Base-by-base conservation (phyloP, 2,329 filamentous ascomycete species). In the Orbilia javanica region DNA sequence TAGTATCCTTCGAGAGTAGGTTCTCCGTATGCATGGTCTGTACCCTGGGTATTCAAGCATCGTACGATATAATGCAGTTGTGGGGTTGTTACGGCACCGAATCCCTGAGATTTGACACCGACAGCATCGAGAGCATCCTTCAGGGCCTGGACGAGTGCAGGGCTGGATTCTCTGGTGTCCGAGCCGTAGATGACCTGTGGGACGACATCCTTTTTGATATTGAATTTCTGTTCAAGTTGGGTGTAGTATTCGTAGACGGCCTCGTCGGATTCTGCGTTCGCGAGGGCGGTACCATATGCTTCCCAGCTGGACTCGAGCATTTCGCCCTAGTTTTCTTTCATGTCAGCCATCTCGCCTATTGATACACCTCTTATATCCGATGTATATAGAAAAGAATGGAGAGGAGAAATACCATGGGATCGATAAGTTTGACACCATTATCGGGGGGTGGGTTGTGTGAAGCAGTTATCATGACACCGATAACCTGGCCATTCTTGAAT, bases 261-360 rank as follows among this genome's bases (percentile, higher is more conserved):
- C 80, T 93, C 88, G 82, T 97, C 91, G 79, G 88, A 89, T 18
- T 89, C 86, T 79, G 92, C 91, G 85, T 99, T 99, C 83, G 97
- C 94, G 79, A 99, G 90, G 82, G 89, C 89, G 39, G 96, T 98
- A 67, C 94, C 94, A 84, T 94, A 91, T 42, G 87, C 87, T 86
- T 99, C 96, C 96, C 96, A 99, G 79, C 95, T 92, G 84, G 88
- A 87, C 88, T 96, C 93, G 62, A 97, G 88, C 96, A 98, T 98
- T 85, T 98, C 96, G 80, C 96, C 95, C 88, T 90, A 80, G n/a
- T n/a, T n/a, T 18, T n/a, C 20, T 73, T 29, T 48, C n/a, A 18
- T 46, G 62, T 25, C 20, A 68, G 25, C 50, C 11, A 44, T 20
- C 8, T 13, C 20, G 5, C 20, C 10, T 15, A 1, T 42, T 42